Conservation (phyloP, 495 filamentous ascomycete genomes). For the Sordaria brevicollis region DNA sequence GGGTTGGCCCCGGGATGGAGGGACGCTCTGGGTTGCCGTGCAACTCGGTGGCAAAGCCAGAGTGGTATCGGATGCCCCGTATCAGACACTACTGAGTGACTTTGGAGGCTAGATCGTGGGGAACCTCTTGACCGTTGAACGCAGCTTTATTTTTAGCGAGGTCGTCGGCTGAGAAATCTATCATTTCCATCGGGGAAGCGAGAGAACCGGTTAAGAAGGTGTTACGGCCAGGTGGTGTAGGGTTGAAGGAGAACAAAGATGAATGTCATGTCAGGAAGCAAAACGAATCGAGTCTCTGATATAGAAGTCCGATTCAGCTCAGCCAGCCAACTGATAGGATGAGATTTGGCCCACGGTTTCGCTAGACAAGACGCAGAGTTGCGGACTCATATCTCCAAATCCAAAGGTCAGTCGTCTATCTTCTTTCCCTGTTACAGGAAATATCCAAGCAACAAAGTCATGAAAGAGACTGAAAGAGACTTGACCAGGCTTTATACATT, state of each 20-base stretch:
- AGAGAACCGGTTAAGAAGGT: neutral
- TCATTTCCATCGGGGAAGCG: neutral
- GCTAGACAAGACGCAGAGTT: too few relatives aligned
- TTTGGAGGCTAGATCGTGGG: neutral
- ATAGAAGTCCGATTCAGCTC: too few relatives aligned
- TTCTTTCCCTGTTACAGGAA: too few relatives aligned
- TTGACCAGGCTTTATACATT: too few relatives aligned
- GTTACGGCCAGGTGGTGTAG: neutral
- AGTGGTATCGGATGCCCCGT: slow-evolving; percentile 17
- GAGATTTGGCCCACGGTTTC: too few relatives aligned
- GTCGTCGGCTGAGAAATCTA: neutral
- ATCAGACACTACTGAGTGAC: slow-evolving; percentile 10
- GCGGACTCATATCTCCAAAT: too few relatives aligned
- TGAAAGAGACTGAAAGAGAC: too few relatives aligned
- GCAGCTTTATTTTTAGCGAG: neutral
- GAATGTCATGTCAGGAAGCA: neutral
- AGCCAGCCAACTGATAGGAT: too few relatives aligned
- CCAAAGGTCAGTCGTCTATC: too few relatives aligned
- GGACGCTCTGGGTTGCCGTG: slow-evolving; percentile 4
- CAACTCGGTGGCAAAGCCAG: slow-evolving; percentile 14
- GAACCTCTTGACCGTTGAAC: neutral
- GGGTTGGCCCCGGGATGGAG: neutral
- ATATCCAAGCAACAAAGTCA: too few relatives aligned
- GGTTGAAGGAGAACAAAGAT: neutral
- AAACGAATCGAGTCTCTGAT: too few relatives aligned